Conservation (phyloP, 2,329 filamentous ascomycete species). For the Sclerotinia minor region DNA sequence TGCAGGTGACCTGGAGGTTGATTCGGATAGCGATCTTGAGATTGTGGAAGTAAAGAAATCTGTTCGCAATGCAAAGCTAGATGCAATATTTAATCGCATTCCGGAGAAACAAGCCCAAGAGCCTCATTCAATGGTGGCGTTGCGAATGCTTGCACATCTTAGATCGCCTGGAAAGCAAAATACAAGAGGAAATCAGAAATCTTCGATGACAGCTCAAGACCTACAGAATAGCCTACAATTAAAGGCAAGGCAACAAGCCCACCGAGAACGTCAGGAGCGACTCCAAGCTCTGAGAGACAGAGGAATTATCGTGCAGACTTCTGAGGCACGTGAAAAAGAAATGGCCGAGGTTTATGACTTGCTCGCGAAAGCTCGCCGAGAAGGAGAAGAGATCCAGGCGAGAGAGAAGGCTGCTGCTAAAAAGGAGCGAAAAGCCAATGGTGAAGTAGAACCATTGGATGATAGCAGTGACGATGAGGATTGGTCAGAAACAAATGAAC, state of each 20-base stretch:
- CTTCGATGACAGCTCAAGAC: constrained; percentile 66
- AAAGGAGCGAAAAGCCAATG: constrained; percentile 54
- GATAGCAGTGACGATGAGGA: constrained; percentile 59
- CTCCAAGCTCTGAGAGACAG: constrained; percentile 75
- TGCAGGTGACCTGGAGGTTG: constrained; percentile 42
- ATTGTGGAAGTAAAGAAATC: constrained; percentile 41
- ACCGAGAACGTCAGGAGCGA: constrained; percentile 71
- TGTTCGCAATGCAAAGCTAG: constrained; percentile 50
- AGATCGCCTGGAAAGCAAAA: constrained; percentile 59
- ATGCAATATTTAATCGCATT: constrained; percentile 68
- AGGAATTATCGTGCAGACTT: constrained; percentile 78
- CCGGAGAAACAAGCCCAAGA: constrained; percentile 65
- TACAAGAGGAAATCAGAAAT: constrained; percentile 47
- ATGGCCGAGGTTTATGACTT: constrained; percentile 84
- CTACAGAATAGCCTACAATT: constrained; percentile 68
- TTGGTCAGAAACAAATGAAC: constrained; percentile 49
- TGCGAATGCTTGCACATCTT: constrained; percentile 75
- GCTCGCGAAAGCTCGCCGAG: constrained; percentile 77
- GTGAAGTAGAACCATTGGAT: constrained; percentile 47
- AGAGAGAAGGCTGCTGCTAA: constrained; percentile 74
- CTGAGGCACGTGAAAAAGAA: constrained; percentile 81
- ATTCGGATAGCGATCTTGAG: constrained; percentile 51
- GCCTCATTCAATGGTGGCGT: constrained; percentile 60
- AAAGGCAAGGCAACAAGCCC: constrained; percentile 77
- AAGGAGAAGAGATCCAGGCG: constrained; percentile 76